A percentile compares a stretch with the other conserved stretches of the same genome.
phyloP scores from a whole-genome alignment of 345 rosid species.

The Linum usitatissimum region DNA sequence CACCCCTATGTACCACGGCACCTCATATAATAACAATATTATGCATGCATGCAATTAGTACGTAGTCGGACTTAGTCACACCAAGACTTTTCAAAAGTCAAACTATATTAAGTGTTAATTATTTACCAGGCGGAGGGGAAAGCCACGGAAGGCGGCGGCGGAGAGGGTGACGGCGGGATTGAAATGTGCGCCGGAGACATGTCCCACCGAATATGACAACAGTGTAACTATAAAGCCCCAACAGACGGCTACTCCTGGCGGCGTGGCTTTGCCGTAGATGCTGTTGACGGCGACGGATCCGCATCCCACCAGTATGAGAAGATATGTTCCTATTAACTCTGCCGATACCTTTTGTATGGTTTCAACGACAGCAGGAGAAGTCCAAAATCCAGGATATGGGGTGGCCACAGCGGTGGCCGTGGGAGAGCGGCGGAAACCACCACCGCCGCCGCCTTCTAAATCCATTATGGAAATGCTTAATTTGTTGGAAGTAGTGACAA shows the following conservation, averaged over 20 bases:
- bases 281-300: slow-evolving; percentile 16
- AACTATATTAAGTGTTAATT: too few species aligned
- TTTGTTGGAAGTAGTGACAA: too few species aligned
- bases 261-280: slow-evolving; percentile 12
- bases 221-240: slow-evolving; percentile 23
- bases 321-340: slow-evolving; percentile 18
- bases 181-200: slow-evolving; percentile 28
- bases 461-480: too few species aligned
- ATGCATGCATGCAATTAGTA: not conserved
- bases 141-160: slow-evolving; percentile 13
- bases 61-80: not conserved
- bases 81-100: too few species aligned
- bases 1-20: slow-evolving; percentile 13
- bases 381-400: not conserved
- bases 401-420: not conserved
- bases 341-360: slow-evolving; percentile 9
- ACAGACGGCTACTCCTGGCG: slow-evolving; percentile 18
- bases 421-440: not conserved
- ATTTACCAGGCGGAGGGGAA: slow-evolving; percentile 13
- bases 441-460: not conserved
- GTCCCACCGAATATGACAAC: slow-evolving; percentile 18
- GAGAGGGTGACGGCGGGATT: slow-evolving; percentile 22
- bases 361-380: not conserved
- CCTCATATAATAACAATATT: not conserved
- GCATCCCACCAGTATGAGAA: slow-evolving; percentile 17